A percentile compares a stretch with the other conserved stretches of the same genome.
These are phyloP conservation scores for Arthrobotrys conoides DNA, from an alignment of 2,329 filamentous ascomycete species.

Conservation along the genomic window DNA sequence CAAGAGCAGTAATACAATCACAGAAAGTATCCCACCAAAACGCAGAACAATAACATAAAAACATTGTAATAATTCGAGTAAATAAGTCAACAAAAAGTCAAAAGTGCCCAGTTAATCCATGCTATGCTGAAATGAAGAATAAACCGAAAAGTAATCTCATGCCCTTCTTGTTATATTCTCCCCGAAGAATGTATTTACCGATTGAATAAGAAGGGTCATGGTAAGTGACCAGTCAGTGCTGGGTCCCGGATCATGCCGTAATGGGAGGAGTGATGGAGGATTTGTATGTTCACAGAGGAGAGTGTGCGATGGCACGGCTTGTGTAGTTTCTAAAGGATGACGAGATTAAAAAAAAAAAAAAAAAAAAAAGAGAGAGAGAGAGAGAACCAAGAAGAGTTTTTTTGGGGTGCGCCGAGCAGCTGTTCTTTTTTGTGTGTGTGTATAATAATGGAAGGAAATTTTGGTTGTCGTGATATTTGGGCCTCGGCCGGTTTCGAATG, in stretches of 20 bases:
- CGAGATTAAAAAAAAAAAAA: background rate
- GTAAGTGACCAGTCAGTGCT: slow-evolving; percentile 2
- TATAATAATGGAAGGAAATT: slow-evolving; percentile 43
- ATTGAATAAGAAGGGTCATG: slow-evolving; percentile 20
- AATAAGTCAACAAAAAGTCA: slow-evolving; percentile 38
- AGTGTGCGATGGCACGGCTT: slow-evolving; percentile 55
- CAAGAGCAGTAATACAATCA: slow-evolving; percentile 58
- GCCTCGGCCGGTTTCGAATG: slow-evolving; percentile 28
- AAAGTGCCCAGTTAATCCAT: slow-evolving; percentile 54
- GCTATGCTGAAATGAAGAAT: slow-evolving; percentile 58
- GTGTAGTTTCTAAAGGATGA: slow-evolving; percentile 30
- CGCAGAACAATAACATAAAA: slow-evolving; percentile 26
- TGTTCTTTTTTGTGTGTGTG: slow-evolving; percentile 60
- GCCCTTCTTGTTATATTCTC: slow-evolving; percentile 41
- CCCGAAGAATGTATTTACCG: slow-evolving; percentile 42
- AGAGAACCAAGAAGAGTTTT: slow-evolving; percentile 43
- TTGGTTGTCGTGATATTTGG: slow-evolving; percentile 54
- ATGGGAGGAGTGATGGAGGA: slow-evolving; percentile 1
- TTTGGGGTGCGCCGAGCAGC: slow-evolving; percentile 59
- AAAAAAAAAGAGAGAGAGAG: slow-evolving; percentile 10
- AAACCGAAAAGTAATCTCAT: slow-evolving; percentile 26
- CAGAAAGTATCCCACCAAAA: slow-evolving; percentile 56
- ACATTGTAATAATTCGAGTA: slow-evolving; percentile 22
- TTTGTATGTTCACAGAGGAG: slow-evolving; percentile 45
- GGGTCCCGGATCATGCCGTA: background rate